phyloP scores from a whole-genome alignment of 1,284 basidiomycete species.

The Ganoderma resinaceum region DNA sequence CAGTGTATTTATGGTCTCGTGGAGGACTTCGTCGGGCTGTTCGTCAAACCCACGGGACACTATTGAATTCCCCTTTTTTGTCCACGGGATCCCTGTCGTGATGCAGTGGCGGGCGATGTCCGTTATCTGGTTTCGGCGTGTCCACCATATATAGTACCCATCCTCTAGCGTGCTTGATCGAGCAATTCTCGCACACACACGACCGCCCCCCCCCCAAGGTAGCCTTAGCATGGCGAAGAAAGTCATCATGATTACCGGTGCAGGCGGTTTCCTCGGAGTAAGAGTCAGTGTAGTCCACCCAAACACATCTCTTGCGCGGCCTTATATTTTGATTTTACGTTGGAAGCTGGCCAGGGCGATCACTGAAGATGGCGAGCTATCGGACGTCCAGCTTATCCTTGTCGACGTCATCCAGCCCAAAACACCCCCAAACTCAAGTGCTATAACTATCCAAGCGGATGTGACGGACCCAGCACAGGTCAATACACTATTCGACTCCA shows the following conservation, averaged over 20 bases:
- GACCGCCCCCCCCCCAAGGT: neutral
- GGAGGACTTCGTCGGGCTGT: neutral
- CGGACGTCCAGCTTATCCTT: constrained; percentile 57
- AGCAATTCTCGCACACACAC: neutral
- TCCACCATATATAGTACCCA: neutral
- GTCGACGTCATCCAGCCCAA: constrained; percentile 62
- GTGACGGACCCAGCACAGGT: constrained; percentile 52
- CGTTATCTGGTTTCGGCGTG: neutral
- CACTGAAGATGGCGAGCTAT: constrained; percentile 42
- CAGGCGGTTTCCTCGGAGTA: constrained; percentile 56
- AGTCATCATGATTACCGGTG: constrained; percentile 63
- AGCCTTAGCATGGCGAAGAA: constrained; percentile 32
- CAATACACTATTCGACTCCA: constrained; percentile 47
- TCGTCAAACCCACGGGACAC: neutral
- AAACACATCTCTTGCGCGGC: neutral
- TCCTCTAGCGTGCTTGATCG: neutral
- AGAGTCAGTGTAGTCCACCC: constrained; percentile 40
- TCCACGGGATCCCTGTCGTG: neutral
- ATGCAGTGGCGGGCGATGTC: neutral
- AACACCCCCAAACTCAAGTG: constrained; percentile 45
- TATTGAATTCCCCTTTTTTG: neutral
- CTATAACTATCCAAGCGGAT: constrained; percentile 56
- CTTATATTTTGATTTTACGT: neutral
- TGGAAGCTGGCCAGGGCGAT: constrained; percentile 47
- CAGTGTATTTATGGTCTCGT: neutral